Conservation (phyloP, 805 yeast species). For the Teunomyces lycoperdinae region DNA sequence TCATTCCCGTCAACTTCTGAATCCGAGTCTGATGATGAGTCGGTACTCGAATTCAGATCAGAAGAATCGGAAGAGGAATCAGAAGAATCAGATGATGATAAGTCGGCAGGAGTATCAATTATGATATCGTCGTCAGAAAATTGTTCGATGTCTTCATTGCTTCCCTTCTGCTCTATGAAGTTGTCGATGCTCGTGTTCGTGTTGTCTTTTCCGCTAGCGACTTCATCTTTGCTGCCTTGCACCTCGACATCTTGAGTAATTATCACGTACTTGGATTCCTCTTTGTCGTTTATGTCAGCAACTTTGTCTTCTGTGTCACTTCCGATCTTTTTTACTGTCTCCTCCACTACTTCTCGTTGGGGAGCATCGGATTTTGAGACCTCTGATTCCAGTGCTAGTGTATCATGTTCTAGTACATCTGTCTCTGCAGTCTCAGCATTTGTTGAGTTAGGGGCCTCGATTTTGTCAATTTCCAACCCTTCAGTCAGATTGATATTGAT, state of each 20-base stretch:
- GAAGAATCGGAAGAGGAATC: conserved; percentile 18
- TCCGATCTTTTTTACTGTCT: too few relatives aligned
- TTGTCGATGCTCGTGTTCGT: conserved; percentile 2
- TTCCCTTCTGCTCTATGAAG: conserved; percentile 4
- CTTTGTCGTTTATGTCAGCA: background rate
- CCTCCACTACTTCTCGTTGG: too few relatives aligned
- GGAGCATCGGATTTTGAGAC: too few relatives aligned
- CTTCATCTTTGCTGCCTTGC: background rate
- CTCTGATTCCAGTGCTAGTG: too few relatives aligned
- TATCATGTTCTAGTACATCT: too few relatives aligned
- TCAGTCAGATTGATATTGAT: background rate
- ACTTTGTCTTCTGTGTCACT: too few relatives aligned
- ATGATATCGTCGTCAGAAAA: conserved; percentile 15
- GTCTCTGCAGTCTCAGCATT: too few relatives aligned
- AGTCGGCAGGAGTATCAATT: conserved; percentile 10
- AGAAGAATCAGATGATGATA: conserved; percentile 10
- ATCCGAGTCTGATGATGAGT: conserved; percentile 18
- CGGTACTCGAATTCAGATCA: conserved; percentile 17
- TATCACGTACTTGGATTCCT: background rate
- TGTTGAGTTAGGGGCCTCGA: background rate
- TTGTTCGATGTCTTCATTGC: conserved; percentile 5
- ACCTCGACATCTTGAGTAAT: background rate
- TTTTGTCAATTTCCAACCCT: background rate
- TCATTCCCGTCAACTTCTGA: conserved; percentile 14
- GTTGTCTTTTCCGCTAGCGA: background rate